Conservation (phyloP, 1,139 yeast genomes). For the Yamadazyma atlantica region DNA sequence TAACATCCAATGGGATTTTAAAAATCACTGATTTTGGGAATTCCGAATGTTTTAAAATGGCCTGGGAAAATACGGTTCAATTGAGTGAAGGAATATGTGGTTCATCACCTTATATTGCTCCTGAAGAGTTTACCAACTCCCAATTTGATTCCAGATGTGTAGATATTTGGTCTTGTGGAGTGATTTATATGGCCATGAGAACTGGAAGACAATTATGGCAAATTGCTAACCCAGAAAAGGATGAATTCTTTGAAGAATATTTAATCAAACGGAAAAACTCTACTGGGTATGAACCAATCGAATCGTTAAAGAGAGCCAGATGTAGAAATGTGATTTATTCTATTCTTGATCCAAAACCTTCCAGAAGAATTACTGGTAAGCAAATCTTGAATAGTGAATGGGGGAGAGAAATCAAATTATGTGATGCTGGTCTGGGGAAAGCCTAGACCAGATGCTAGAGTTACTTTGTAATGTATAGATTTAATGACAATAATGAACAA, state of each 20-base stretch:
- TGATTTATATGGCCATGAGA: constrained; percentile 97
- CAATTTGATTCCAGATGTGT: constrained; percentile 90
- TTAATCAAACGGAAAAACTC: constrained; percentile 73
- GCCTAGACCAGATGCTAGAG: neutral
- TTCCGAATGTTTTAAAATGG: constrained; percentile 94
- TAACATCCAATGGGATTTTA: constrained; percentile 76
- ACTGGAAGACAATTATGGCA: constrained; percentile 95
- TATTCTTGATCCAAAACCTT: constrained; percentile 86
- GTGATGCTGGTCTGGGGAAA: constrained; percentile 56
- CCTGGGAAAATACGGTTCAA: constrained; percentile 91
- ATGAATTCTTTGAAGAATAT: constrained; percentile 76
- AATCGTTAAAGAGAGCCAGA: constrained; percentile 72
- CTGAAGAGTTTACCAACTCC: constrained; percentile 77
- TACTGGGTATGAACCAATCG: constrained; percentile 90
- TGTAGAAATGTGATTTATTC: constrained; percentile 92
- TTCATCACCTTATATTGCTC: constrained; percentile 92
- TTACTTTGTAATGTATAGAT: neutral
- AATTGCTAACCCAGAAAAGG: constrained; percentile 70
- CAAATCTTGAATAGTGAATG: constrained; percentile 92
- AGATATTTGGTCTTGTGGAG: constrained; percentile 97
- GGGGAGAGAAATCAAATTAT: constrained; percentile 85
- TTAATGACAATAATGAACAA: neutral
- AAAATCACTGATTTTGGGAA: constrained; percentile 96
- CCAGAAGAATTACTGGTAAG: constrained; percentile 80
- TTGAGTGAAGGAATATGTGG: constrained; percentile 83